These are phyloP conservation scores for Peronospora destructor DNA, from an alignment of 352 stramenopile species.

Conservation along the genomic window DNA sequence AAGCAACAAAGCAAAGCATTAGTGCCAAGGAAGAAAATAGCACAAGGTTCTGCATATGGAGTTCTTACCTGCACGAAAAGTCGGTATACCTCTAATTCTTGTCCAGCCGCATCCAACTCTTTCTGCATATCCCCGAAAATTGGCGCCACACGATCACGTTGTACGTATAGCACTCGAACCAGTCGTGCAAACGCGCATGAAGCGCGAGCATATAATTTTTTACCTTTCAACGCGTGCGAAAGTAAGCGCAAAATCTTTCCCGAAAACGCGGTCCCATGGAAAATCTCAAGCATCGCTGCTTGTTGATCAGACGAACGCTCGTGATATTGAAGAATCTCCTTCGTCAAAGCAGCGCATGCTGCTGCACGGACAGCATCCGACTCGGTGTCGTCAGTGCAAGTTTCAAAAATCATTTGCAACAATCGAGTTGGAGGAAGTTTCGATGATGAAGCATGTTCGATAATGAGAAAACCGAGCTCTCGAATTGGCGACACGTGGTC, in stretches of 20 bases:
- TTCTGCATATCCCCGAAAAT: slow-evolving; percentile 31
- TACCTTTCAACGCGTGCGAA: slow-evolving; percentile 19
- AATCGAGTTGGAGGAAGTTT: slow-evolving; percentile 15
- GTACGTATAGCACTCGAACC: slow-evolving; percentile 28
- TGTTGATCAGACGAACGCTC: slow-evolving; percentile 11
- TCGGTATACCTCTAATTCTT: slow-evolving; percentile 30
- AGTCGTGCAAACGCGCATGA: slow-evolving; percentile 25
- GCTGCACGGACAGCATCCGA: slow-evolving; percentile 47
- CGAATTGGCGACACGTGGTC: slow-evolving; percentile 46
- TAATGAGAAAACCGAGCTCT: slow-evolving; percentile 36
- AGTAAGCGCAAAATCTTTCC: slow-evolving; percentile 20
- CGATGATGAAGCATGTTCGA: slow-evolving; percentile 9
- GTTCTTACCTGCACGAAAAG: slow-evolving; percentile 35
- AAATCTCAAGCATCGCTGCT: slow-evolving; percentile 14
- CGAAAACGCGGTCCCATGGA: slow-evolving; percentile 21
- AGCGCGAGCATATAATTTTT: slow-evolving; percentile 25
- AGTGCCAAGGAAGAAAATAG: not conserved
- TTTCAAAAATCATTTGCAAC: slow-evolving; percentile 45
- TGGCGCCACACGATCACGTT: slow-evolving; percentile 11
- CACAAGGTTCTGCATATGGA: not conserved
- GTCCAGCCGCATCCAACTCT: slow-evolving; percentile 22
- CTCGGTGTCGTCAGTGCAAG: slow-evolving; percentile 41
- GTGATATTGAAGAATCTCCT: slow-evolving; percentile 24
- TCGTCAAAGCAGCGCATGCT: slow-evolving; percentile 28
- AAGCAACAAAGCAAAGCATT: slow-evolving; percentile 1